Conservation (phyloP, 2,329 filamentous ascomycete genomes). For the Paracoccidioides lutzii region DNA sequence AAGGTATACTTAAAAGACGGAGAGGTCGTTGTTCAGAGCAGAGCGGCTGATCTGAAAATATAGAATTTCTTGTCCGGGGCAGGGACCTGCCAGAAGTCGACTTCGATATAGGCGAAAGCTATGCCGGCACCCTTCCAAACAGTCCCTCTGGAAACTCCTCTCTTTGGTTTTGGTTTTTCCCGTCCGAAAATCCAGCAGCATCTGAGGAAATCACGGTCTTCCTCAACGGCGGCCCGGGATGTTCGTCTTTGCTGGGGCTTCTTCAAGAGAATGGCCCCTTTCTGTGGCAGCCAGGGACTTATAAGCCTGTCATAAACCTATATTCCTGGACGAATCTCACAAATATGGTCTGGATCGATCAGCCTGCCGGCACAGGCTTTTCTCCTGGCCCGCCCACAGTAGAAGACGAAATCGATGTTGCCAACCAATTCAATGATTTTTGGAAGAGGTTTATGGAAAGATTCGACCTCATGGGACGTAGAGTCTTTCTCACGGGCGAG, state of each 20-base stretch:
- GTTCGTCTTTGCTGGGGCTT: conserved; percentile 48
- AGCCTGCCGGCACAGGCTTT: conserved; percentile 53
- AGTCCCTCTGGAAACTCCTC: no score
- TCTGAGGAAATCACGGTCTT: no score
- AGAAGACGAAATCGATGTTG: conserved; percentile 53
- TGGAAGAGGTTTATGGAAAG: conserved; percentile 65
- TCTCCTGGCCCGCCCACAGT: conserved; percentile 52
- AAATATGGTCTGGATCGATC: conserved; percentile 65
- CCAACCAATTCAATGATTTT: conserved; percentile 59
- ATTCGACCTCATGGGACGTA: conserved; percentile 52
- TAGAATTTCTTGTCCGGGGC: no score
- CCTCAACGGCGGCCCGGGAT: no score
- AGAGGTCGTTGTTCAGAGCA: no score
- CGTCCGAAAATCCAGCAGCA: no score
- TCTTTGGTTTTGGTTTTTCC: no score
- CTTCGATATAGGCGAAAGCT: no score
- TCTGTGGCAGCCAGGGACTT: conserved; percentile 54
- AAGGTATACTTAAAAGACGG: no score
- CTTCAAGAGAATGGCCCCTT: conserved; percentile 67
- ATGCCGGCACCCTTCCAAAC: no score
- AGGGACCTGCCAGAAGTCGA: no score
- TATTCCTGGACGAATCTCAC: conserved; percentile 66
- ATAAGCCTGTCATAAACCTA: conserved; percentile 49
- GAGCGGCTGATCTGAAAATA: no score
- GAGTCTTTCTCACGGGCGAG: conserved; percentile 61